Percentiles rank a stretch among this genome's conserved stretches.
These are phyloP conservation scores for Penicillium capsulatum DNA, from an alignment of 2,329 filamentous ascomycete genomes.

Conservation along the genomic window DNA sequence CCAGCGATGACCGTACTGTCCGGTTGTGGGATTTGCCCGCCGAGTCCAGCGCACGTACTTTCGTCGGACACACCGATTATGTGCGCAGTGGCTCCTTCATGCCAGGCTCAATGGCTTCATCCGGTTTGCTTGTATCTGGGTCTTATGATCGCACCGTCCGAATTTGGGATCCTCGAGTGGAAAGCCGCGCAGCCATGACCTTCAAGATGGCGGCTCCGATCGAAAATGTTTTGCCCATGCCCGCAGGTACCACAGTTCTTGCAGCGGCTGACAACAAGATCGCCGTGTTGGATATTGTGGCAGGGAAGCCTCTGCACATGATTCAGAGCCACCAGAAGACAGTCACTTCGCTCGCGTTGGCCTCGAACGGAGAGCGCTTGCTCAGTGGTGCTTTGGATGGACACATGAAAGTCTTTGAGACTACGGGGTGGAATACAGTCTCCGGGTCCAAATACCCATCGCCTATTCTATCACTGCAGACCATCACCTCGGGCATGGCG, in stretches of 20 bases:
- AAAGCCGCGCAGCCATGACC: slow-evolving; percentile 70
- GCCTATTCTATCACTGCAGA: slow-evolving; percentile 77
- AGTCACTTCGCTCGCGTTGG: slow-evolving; percentile 79
- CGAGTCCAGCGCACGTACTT: slow-evolving; percentile 69
- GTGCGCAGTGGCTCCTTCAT: slow-evolving; percentile 84
- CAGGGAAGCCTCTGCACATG: slow-evolving; percentile 78
- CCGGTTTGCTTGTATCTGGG: slow-evolving; percentile 75
- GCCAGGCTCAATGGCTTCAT: slow-evolving; percentile 59
- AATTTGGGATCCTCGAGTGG: slow-evolving; percentile 83
- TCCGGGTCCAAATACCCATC: slow-evolving; percentile 88
- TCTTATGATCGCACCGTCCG: slow-evolving; percentile 93
- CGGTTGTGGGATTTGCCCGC: slow-evolving; percentile 89
- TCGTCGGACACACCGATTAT: slow-evolving; percentile 86
- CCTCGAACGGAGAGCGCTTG: slow-evolving; percentile 73
- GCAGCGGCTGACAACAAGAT: slow-evolving; percentile 82
- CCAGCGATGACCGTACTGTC: slow-evolving; percentile 88
- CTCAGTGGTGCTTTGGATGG: slow-evolving; percentile 88
- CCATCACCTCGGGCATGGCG: slow-evolving; percentile 64
- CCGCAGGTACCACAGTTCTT: slow-evolving; percentile 79
- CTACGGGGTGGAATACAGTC: slow-evolving; percentile 92
- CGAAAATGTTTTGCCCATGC: slow-evolving; percentile 81
- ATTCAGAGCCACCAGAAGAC: slow-evolving; percentile 97
- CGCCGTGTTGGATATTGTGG: slow-evolving; percentile 86
- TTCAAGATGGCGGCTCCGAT: slow-evolving; percentile 92
- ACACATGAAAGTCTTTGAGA: slow-evolving; percentile 96